Base-by-base conservation (phyloP, 139 green algal species). In the Chlamydomonas schloesseri region DNA sequence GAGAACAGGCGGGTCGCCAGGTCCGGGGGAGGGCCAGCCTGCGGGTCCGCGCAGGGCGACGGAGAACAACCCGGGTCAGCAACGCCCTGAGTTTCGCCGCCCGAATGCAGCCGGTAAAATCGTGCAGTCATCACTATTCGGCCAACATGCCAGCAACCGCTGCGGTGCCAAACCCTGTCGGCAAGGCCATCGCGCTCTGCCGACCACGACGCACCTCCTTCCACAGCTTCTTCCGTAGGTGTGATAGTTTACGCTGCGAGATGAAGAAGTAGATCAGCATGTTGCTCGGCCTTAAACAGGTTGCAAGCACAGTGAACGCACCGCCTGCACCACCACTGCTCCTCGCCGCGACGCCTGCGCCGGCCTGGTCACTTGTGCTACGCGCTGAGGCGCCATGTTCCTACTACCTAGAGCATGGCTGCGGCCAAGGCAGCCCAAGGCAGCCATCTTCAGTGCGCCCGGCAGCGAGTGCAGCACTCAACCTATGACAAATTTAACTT, bases 1-100 rank as follows among this genome's bases (percentile, higher is more conserved):
- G 97, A 98, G 94, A 99, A 99, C 21, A 99, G 93, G 62, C 97
- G 98, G 1, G 98, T 99, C 0, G 98, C 96, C 60, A 99, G 93
- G 87, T 99, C 98, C 62, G 98, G 98, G 0, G 98, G 98, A 47
- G 97, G 91, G 14, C 91, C 91, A 46, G 91, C 91, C 80, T 50
- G 42, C 42, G 42, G 8, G 42, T 13, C 6, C n/a, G 5, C 42
- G 42, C 42, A 50, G 42, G 42, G 42, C 42, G 42, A 50, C 8
- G 42, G 42, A 50, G 42, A 50, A 50, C 42, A 50, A 50, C 42
- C 42, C 42, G 42, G 42, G 42, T 50, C 42, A 50, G 42, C n/a
- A 50, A 50, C 42, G 6, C 6, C 42, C 42, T 50, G 42, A 8
- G 42, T 50, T 50, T 50, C 8, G 42, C 42, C 42, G 8, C 42